Evolutionary conservation across 2,329 filamentous ascomycete genomes (phyloP).

Genomic region (Cladobotryum mycophilum): DNA sequence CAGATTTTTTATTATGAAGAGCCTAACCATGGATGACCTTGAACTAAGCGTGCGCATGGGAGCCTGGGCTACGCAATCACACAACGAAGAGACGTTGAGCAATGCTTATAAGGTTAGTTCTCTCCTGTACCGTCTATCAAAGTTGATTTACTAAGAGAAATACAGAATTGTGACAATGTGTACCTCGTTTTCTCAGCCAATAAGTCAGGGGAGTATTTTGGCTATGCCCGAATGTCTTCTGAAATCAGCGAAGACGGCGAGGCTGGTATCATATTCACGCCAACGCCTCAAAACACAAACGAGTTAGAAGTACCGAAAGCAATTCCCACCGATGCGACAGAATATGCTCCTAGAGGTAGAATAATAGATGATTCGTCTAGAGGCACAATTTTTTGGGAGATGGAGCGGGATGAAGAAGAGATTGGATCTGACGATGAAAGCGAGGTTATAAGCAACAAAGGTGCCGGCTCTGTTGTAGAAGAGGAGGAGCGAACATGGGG

Average conservation of each 20-base stretch:
- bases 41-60: conserved; percentile 82
- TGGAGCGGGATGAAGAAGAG: conserved; percentile 53
- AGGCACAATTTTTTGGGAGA: conserved; percentile 98
- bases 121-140: background rate
- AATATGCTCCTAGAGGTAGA: conserved; percentile 70
- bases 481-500: conserved; percentile 66
- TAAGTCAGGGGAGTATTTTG: conserved; percentile 95
- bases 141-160: conserved; percentile 4
- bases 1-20: conserved; percentile 89
- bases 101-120: conserved; percentile 67
- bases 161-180: conserved; percentile 72
- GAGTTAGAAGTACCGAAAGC: conserved; percentile 68
- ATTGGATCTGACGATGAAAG: conserved; percentile 40
- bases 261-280: conserved; percentile 62
- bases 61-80: conserved; percentile 89
- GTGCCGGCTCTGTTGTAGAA: conserved; percentile 32
- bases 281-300: conserved; percentile 52
- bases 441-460: conserved; percentile 32
- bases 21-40: conserved; percentile 82
- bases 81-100: conserved; percentile 83
- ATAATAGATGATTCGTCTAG: conserved; percentile 90
- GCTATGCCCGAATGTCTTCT: conserved; percentile 86
- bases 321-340: conserved; percentile 71
- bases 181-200: conserved; percentile 95
- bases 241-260: conserved; percentile 71